phyloP scores from a whole-genome alignment of 495 filamentous ascomycete species.

The Jackrogersella multiformis region DNA sequence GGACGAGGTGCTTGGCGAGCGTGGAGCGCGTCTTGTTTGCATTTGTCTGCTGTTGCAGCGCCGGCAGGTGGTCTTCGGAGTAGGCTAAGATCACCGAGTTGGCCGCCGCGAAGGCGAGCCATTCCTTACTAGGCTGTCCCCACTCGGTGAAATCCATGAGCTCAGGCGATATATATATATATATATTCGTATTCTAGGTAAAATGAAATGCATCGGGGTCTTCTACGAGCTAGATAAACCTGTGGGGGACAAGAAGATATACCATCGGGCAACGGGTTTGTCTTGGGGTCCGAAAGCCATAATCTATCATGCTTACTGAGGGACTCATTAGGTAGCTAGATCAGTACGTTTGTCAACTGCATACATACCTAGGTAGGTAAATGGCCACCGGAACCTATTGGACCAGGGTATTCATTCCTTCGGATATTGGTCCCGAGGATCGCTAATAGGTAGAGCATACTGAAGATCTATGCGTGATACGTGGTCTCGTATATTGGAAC shows the following conservation, averaged over 20 bases:
- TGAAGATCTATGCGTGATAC: conserved; percentile 25
- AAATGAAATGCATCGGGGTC: too few relatives aligned
- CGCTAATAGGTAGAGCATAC: conserved; percentile 3
- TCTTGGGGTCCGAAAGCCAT: not conserved
- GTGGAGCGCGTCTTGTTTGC: conserved; percentile 19
- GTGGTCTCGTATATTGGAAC: not conserved
- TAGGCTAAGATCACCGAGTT: conserved; percentile 17
- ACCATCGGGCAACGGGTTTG: not conserved
- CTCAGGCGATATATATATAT: not conserved
- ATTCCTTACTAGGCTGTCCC: conserved; percentile 35
- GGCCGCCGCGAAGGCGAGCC: conserved; percentile 35
- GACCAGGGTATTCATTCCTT: conserved; percentile 10
- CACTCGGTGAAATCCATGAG: conserved; percentile 38
- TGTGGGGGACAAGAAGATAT: not conserved
- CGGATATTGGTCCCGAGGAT: conserved; percentile 8
- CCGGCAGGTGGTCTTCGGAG: conserved; percentile 20
- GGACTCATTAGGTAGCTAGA: too few relatives aligned
- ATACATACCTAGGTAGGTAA: too few relatives aligned
- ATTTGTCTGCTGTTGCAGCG: conserved; percentile 21
- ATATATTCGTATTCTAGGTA: not conserved
- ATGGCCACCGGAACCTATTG: not conserved
- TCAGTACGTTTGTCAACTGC: not conserved
- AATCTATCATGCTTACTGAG: not conserved
- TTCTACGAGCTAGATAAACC: not conserved
- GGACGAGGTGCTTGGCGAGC: conserved; percentile 20